These are phyloP conservation scores for Solanum okadae DNA, from an alignment of 257 asterid genomes.

Conservation along the genomic window DNA sequence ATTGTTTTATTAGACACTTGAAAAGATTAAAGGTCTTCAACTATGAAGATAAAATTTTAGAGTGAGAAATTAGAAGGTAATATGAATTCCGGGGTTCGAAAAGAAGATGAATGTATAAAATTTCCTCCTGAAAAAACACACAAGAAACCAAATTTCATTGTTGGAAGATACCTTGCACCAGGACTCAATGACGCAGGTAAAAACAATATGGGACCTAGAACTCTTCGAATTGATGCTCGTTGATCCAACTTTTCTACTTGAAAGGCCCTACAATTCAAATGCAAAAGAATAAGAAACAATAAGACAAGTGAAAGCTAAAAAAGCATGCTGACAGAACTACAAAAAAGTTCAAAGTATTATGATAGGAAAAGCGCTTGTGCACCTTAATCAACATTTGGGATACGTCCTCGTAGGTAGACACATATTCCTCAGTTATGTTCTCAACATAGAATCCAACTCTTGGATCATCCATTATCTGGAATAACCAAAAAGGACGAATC, in stretches of 20 bases:
- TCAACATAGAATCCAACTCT: slow-evolving; percentile 84
- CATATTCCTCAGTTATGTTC: slow-evolving; percentile 86
- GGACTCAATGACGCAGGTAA: slow-evolving; percentile 84
- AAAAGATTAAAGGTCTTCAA: background rate
- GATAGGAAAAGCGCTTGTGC: background rate
- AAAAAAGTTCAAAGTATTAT: background rate
- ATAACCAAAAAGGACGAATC: background rate
- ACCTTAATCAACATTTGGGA: slow-evolving; percentile 86
- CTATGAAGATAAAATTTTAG: background rate
- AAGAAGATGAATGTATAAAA: background rate
- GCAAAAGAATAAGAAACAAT: background rate
- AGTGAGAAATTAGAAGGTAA: background rate
- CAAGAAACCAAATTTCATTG: background rate
- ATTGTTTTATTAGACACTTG: background rate
- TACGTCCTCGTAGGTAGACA: slow-evolving; percentile 70
- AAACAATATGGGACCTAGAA: slow-evolving; percentile 89
- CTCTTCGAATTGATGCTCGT: slow-evolving; percentile 87
- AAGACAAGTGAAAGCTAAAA: background rate
- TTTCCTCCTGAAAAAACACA: background rate
- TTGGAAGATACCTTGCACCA: slow-evolving; percentile 78
- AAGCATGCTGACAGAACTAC: background rate
- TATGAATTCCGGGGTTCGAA: background rate
- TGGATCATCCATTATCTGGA: slow-evolving; percentile 75
- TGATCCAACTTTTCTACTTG: slow-evolving; percentile 82
- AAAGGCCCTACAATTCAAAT: slow-evolving; percentile 57